Base-by-base conservation (phyloP, 257 asterid species). In the Schizonepeta tenuifolia region DNA sequence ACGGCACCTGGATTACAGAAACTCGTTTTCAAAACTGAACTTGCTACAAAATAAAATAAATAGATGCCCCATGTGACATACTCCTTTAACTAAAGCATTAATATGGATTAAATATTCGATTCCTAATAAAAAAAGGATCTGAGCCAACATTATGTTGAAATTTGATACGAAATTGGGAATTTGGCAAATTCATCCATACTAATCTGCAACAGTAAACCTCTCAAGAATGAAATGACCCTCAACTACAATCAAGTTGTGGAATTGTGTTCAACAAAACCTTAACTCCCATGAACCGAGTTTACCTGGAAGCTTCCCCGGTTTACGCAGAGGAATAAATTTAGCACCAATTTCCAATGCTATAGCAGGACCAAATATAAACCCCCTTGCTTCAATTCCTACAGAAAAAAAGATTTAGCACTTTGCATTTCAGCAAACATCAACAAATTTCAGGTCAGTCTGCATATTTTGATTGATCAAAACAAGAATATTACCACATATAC, bases 281-380 rank as follows among this genome's bases (percentile, higher is more conserved):
- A 69, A 50, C 62, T 60, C 66, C 35, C 49, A 31, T 31, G 7
- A 31, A 31, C 7, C 7, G 36, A 9, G 15, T 35, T 78, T 62
- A 90, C 96, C 95, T 31, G 95, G 97, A 46, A 89, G 84, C 77
- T 91, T 91, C 73, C 87, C 78, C 0, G 90, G 95, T 78, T 89
- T 87, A 11, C 93, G 83, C 51, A 88, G 74, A 59, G 94, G 96
- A 66, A 92, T 68, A 60, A 84, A 83, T 75, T 87, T 90, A 55
- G 97, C 97, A 18, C 96, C 96, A 55, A 90, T 87, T 41, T 89
- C 96, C 77, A 88, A 77, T 43, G 97, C 97, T 79, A 90, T 82
- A 1, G 96, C 72, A 61, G 96, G 82, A 58, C 86, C 97, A 78
- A 90, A 90, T 74, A 87, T 81, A 65, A 90, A 90, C 33, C 97